phyloP scores from a whole-genome alignment of 108 stramenopile species.

The Fragilaria crotonensis region DNA sequence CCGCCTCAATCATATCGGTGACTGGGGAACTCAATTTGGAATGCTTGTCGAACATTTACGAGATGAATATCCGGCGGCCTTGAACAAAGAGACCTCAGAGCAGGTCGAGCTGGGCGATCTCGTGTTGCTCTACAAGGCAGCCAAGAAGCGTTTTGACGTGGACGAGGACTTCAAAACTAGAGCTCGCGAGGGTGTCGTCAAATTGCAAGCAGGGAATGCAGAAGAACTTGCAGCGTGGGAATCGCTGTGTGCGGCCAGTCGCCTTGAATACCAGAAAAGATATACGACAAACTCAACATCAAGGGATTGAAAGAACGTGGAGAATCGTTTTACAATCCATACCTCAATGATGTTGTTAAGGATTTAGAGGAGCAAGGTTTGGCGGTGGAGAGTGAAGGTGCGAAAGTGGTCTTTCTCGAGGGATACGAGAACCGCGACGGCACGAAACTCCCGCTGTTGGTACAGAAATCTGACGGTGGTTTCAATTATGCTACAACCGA shows the following conservation, averaged over 20 bases:
- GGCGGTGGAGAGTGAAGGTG: slow-evolving; percentile 82
- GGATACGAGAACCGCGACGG: slow-evolving; percentile 80
- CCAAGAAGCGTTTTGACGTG: slow-evolving; percentile 86
- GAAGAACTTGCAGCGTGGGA: slow-evolving; percentile 90
- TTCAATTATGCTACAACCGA: slow-evolving; percentile 99
- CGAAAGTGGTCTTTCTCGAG: slow-evolving; percentile 79
- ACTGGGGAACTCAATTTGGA: slow-evolving; percentile 99
- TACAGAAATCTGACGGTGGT: slow-evolving; percentile 96
- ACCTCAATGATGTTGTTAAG: slow-evolving; percentile 71
- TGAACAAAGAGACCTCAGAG: slow-evolving; percentile 50
- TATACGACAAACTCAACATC: slow-evolving; percentile 75
- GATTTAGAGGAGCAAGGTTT: slow-evolving; percentile 69
- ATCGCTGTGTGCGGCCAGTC: slow-evolving; percentile 70
- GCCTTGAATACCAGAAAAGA: slow-evolving; percentile 82
- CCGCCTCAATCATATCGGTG: slow-evolving; percentile 96
- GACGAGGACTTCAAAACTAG: slow-evolving; percentile 86
- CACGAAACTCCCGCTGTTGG: slow-evolving; percentile 80
- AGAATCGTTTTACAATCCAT: slow-evolving; percentile 97
- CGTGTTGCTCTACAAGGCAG: slow-evolving; percentile 92
- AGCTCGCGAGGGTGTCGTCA: slow-evolving; percentile 90
- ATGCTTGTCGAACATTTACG: slow-evolving; percentile 97
- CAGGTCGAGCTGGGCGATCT: slow-evolving; percentile 87
- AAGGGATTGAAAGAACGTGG: slow-evolving; percentile 72
- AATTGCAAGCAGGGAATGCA: slow-evolving; percentile 89
- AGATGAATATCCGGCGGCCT: slow-evolving; percentile 89